Evolutionary conservation across 345 rosid species (phyloP).

Genomic region (Combretum micranthum): DNA sequence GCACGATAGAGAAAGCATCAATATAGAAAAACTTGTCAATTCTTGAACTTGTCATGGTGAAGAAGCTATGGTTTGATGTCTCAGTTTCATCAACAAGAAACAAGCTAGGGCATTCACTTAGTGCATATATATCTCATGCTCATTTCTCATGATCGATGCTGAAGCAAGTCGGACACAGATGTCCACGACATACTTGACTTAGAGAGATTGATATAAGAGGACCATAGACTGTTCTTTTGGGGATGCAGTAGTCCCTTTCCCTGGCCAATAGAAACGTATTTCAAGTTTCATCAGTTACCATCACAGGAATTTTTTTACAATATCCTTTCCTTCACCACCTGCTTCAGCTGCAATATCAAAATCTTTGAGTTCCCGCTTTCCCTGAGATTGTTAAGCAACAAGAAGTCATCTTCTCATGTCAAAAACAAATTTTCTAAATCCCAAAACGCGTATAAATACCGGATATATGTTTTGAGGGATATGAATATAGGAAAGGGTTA

Average conservation of each 20-base stretch:
- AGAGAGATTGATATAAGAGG: slow-evolving; percentile 53
- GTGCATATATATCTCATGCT: too few species aligned
- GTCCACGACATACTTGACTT: slow-evolving; percentile 1
- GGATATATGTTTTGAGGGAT: too few species aligned
- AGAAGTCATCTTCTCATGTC: slow-evolving; percentile 19
- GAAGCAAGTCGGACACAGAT: not conserved
- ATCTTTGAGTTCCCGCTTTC: slow-evolving; percentile 34
- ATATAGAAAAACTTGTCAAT: not conserved
- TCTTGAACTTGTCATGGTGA: too few species aligned
- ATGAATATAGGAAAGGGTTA: too few species aligned
- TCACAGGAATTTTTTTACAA: slow-evolving; percentile 16
- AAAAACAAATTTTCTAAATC: too few species aligned
- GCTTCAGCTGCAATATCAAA: slow-evolving; percentile 49
- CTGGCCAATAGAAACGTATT: slow-evolving; percentile 56
- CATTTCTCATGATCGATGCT: too few species aligned
- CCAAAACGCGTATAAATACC: too few species aligned
- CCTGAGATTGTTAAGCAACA: slow-evolving; percentile 22
- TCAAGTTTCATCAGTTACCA: slow-evolving; percentile 28
- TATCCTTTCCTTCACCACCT: slow-evolving; percentile 31
- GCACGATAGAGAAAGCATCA: not conserved
- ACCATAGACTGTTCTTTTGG: slow-evolving; percentile 36
- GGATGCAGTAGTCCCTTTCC: slow-evolving; percentile 56
- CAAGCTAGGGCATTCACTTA: too few species aligned
- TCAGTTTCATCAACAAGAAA: too few species aligned
- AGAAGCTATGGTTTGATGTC: too few species aligned